These are phyloP conservation scores for apple (Malus domestica) DNA, from an alignment of 306 rosid species.

Conservation along the genomic window ASM211411v1 NC_041802.1:2994001-2994500, in stretches of 20 bases:
- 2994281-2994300: slow-evolving; percentile 34
- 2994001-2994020: slow-evolving; percentile 46
- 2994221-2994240: slow-evolving; percentile 66
- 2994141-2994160: not conserved
- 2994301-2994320: not conserved
- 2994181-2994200: slow-evolving; percentile 87
- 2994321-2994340: not conserved
- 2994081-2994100: slow-evolving; percentile 1
- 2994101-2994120: not conserved
- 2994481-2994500: slow-evolving; percentile 54
- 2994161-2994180: not conserved
- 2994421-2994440: slow-evolving; percentile 37
- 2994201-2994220: slow-evolving; percentile 63
- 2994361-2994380: not conserved
- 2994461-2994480: slow-evolving; percentile 50
- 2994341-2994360: not conserved
- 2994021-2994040: slow-evolving; percentile 70
- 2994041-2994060: slow-evolving; percentile 76
- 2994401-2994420: slow-evolving; percentile 67
- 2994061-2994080: slow-evolving; percentile 60
- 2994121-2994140: not conserved
- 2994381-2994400: not conserved
- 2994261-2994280: slow-evolving; percentile 53
- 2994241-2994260: slow-evolving; percentile 74
- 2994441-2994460: slow-evolving; percentile 56